A percentile compares a stretch with the other conserved stretches of the same genome.
Conservation (phyloP, 768 basidiomycete genomes). For the Vishniacozyma victoriae region DNA sequence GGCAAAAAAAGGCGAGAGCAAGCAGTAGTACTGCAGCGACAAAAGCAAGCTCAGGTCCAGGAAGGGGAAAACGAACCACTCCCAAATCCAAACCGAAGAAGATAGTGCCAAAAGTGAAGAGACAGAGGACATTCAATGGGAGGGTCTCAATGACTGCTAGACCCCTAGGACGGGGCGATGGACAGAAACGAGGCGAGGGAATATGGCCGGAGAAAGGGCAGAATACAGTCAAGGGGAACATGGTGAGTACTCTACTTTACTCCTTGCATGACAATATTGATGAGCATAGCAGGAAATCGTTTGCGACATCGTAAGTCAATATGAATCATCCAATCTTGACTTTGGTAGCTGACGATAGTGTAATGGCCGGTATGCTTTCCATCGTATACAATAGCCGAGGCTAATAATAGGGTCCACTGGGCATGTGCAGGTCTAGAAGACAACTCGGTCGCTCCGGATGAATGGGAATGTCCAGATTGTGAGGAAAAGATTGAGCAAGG, state of each 20-base stretch:
- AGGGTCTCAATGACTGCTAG: background rate
- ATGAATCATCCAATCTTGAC: too few relatives aligned
- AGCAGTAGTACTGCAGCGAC: too few relatives aligned
- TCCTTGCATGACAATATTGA: background rate
- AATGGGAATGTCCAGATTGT: slow-evolving; percentile 1
- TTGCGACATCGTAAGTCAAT: too few relatives aligned
- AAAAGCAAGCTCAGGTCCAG: too few relatives aligned
- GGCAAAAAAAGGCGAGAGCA: too few relatives aligned
- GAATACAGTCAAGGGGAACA: slow-evolving; percentile 1
- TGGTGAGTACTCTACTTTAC: slow-evolving; percentile 1
- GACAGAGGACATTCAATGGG: background rate
- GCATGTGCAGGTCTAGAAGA: background rate
- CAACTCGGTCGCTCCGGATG: background rate
- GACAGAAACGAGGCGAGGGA: background rate
- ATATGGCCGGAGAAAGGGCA: background rate
- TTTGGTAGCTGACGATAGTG: too few relatives aligned
- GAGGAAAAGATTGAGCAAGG: background rate
- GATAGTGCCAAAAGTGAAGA: background rate
- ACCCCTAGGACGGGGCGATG: background rate
- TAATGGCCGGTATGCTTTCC: too few relatives aligned
- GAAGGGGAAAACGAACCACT: too few relatives aligned
- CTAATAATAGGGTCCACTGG: background rate
- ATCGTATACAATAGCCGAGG: too few relatives aligned
- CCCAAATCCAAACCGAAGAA: background rate
- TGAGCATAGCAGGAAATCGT: slow-evolving; percentile 1